These are phyloP conservation scores for Malus domestica DNA, from an alignment of 306 rosid genomes.

Conservation along the genomic window DNA sequence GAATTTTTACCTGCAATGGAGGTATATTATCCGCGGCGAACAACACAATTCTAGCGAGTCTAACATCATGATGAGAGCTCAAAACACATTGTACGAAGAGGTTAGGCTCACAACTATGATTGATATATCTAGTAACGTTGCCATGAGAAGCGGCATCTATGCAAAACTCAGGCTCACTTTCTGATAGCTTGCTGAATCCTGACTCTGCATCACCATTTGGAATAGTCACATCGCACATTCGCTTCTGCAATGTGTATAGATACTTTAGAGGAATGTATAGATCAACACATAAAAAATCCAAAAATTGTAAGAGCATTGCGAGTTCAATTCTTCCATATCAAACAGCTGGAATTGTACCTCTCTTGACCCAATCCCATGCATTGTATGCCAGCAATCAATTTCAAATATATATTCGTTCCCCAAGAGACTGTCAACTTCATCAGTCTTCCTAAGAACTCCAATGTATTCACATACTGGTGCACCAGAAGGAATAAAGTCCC, in stretches of 20 bases:
- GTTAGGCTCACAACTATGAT: constrained; percentile 33
- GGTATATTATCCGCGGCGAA: constrained; percentile 29
- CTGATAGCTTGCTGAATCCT: background rate
- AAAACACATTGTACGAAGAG: constrained; percentile 31
- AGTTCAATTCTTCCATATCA: background rate
- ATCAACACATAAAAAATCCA: background rate
- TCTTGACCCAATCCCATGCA: constrained; percentile 23
- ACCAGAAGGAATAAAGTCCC: constrained; percentile 33
- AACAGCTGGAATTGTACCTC: constrained; percentile 16
- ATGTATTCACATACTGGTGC: constrained; percentile 32
- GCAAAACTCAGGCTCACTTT: constrained; percentile 19
- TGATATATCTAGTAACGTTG: constrained; percentile 26
- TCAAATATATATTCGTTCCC: constrained; percentile 26
- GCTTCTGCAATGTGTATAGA: constrained; percentile 9
- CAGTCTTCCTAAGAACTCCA: constrained; percentile 24
- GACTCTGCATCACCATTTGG: background rate
- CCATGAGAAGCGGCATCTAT: constrained; percentile 18
- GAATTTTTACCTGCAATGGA: constrained; percentile 13
- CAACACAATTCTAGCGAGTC: constrained; percentile 22
- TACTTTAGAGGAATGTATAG: background rate
- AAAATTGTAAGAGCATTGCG: background rate
- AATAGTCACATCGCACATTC: constrained; percentile 19
- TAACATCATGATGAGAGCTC: constrained; percentile 22
- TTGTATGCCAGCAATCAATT: constrained; percentile 29
- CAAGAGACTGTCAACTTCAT: constrained; percentile 12